phyloP scores from a whole-genome alignment of 169 alveolate genomes.

The Cryptosporidium sp. region DNA sequence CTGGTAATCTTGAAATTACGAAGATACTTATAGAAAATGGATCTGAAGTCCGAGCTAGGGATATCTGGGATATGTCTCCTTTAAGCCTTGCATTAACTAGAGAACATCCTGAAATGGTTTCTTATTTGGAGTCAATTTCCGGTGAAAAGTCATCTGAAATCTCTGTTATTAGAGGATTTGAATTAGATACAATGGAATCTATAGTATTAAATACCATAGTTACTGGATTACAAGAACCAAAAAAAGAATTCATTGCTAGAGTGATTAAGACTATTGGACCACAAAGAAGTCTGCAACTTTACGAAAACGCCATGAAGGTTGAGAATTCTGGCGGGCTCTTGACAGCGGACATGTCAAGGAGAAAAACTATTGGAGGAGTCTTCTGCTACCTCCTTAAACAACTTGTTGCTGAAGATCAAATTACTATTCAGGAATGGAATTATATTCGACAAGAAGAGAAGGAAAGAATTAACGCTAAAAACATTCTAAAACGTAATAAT shows the following conservation, averaged over 20 bases:
- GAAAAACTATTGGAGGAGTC: conserved; percentile 90
- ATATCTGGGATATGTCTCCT: conserved; percentile 86
- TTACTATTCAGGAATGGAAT: conserved; percentile 86
- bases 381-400: conserved; percentile 87
- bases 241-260: conserved; percentile 84
- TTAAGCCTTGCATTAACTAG: conserved; percentile 82
- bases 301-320: conserved; percentile 84
- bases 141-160: conserved; percentile 8
- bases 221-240: conserved; percentile 86
- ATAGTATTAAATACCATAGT: conserved; percentile 86
- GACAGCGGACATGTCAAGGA: conserved; percentile 87
- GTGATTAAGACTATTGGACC: conserved; percentile 85
- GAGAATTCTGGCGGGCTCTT: conserved; percentile 89
- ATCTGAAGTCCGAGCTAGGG: conserved; percentile 81
- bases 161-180: conserved; percentile 21
- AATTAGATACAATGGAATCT: conserved; percentile 77
- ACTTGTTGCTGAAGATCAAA: conserved; percentile 83
- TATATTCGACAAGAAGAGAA: conserved; percentile 87
- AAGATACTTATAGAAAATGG: conserved; percentile 83
- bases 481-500: conserved; percentile 55
- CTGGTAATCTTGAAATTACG: conserved; percentile 86
- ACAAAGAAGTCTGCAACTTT: conserved; percentile 82
- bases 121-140: conserved; percentile 77
- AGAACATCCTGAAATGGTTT: conserved; percentile 77
- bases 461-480: conserved; percentile 84